phyloP scores from a whole-genome alignment of 371 early-diverging fungal species.

The Batrachochytrium dendrobatidis region DNA sequence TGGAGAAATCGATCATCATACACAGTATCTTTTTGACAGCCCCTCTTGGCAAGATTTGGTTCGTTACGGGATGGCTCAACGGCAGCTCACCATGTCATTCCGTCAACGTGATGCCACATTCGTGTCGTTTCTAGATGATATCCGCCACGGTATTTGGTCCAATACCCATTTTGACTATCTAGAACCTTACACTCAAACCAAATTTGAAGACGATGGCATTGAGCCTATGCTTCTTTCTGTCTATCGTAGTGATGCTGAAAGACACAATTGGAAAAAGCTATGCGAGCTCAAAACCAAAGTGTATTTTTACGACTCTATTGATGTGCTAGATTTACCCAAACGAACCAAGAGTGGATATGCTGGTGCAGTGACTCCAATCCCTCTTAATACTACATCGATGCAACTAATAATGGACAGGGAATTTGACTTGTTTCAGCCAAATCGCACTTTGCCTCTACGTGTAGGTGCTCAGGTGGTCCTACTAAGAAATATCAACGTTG shows the following conservation, averaged over 20 bases:
- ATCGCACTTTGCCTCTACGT: constrained; percentile 7
- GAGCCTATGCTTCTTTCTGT: constrained; percentile 21
- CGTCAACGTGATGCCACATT: constrained; percentile 41
- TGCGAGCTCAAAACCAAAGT: not conserved
- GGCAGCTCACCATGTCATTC: constrained; percentile 29
- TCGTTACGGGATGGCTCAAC: constrained; percentile 17
- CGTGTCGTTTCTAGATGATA: constrained; percentile 29
- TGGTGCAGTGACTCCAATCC: no score
- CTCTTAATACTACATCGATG: no score
- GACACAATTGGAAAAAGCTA: constrained; percentile 11
- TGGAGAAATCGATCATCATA: no score
- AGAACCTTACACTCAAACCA: not conserved
- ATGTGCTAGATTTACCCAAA: constrained; percentile 12
- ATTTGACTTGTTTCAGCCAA: not conserved
- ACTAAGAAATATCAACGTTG: constrained; percentile 59
- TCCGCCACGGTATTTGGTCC: constrained; percentile 27
- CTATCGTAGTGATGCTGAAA: constrained; percentile 13
- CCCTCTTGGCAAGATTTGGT: constrained; percentile 23
- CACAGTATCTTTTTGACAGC: constrained; percentile 29
- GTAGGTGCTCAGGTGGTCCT: constrained; percentile 81
- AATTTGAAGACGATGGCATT: not conserved
- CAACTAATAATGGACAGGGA: not conserved
- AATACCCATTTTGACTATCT: constrained; percentile 5
- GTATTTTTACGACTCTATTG: constrained; percentile 3
- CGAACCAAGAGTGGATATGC: no score